Percentiles rank a stretch among this genome's conserved stretches.
Conservation (phyloP, 2,329 filamentous ascomycete species). For the Ceratocystis alfenasii region DNA sequence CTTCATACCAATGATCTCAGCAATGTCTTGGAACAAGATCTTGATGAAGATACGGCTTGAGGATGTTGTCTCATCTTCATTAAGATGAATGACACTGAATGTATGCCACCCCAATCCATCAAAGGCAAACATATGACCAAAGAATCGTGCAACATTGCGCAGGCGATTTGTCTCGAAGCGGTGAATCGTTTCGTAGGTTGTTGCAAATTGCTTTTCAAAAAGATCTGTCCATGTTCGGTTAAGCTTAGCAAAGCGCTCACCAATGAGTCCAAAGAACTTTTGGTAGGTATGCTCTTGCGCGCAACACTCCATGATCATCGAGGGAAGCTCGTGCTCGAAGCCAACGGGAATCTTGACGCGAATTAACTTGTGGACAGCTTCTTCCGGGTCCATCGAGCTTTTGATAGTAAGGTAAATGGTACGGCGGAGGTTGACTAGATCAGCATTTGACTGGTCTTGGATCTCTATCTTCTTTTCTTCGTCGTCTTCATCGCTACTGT, state of each 20-base stretch:
- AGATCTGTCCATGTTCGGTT: slow-evolving; percentile 90
- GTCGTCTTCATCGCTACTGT: slow-evolving; percentile 61
- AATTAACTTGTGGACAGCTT: slow-evolving; percentile 95
- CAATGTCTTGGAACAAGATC: slow-evolving; percentile 87
- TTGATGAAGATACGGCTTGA: slow-evolving; percentile 98
- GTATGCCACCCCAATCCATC: slow-evolving; percentile 91
- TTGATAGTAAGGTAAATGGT: slow-evolving; percentile 97
- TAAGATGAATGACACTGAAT: slow-evolving; percentile 71
- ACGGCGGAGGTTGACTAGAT: slow-evolving; percentile 81
- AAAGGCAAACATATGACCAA: slow-evolving; percentile 77
- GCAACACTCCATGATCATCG: slow-evolving; percentile 95
- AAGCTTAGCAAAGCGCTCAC: slow-evolving; percentile 88
- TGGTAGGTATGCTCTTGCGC: slow-evolving; percentile 94
- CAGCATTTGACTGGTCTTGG: slow-evolving; percentile 93
- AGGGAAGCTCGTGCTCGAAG: slow-evolving; percentile 78
- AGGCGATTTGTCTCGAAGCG: slow-evolving; percentile 92
- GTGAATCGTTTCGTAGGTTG: slow-evolving; percentile 96
- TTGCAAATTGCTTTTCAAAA: slow-evolving; percentile 78
- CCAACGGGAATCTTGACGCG: slow-evolving; percentile 79
- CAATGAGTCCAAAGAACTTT: slow-evolving; percentile 92
- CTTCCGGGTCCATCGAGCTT: slow-evolving; percentile 90
- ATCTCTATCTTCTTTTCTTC: slow-evolving; percentile 82
- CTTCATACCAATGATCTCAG: slow-evolving; percentile 73
- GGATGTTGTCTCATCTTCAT: slow-evolving; percentile 92
- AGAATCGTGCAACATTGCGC: slow-evolving; percentile 89